These are phyloP conservation scores for Volvariella volvacea DNA, from an alignment of 1,284 basidiomycete species.

Conservation along the genomic window DNA sequence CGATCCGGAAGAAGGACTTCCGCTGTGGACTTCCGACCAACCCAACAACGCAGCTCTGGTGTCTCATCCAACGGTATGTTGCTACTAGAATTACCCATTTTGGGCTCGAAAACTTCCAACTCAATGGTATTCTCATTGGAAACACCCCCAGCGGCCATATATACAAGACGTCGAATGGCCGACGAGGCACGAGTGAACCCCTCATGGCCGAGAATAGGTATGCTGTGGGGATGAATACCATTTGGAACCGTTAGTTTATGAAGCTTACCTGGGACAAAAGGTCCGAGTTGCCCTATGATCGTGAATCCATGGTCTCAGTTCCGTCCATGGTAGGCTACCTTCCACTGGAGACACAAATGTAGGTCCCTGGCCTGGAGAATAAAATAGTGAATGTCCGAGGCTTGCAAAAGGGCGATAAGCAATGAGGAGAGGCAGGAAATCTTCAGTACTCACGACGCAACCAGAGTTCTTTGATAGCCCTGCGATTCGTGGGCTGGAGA, in stretches of 20 bases:
- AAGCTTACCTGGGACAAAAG: slow-evolving; percentile 51
- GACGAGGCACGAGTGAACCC: too few relatives aligned
- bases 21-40: slow-evolving; percentile 26
- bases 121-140: too few relatives aligned
- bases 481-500: too few relatives aligned
- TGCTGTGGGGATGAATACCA: slow-evolving; percentile 24
- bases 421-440: not conserved
- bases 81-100: too few relatives aligned
- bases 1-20: slow-evolving; percentile 56
- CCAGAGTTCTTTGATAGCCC: not conserved
- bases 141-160: too few relatives aligned
- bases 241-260: slow-evolving; percentile 4
- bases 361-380: slow-evolving; percentile 26
- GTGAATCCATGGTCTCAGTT: slow-evolving; percentile 42
- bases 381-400: slow-evolving; percentile 51
- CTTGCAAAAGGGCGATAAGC: slow-evolving; percentile 22
- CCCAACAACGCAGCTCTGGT: slow-evolving; percentile 1
- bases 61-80: not conserved
- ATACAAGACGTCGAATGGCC: too few relatives aligned
- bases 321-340: slow-evolving; percentile 34
- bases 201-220: slow-evolving; percentile 23
- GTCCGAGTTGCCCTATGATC: slow-evolving; percentile 24
- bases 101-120: too few relatives aligned
- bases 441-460: slow-evolving; percentile 13
- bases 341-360: slow-evolving; percentile 44